Evolutionary conservation across 306 rosid genomes (phyloP), one percentile per base, ranked within the genome.

Genomic region (Pterocarpus macrocarpus): DNA sequence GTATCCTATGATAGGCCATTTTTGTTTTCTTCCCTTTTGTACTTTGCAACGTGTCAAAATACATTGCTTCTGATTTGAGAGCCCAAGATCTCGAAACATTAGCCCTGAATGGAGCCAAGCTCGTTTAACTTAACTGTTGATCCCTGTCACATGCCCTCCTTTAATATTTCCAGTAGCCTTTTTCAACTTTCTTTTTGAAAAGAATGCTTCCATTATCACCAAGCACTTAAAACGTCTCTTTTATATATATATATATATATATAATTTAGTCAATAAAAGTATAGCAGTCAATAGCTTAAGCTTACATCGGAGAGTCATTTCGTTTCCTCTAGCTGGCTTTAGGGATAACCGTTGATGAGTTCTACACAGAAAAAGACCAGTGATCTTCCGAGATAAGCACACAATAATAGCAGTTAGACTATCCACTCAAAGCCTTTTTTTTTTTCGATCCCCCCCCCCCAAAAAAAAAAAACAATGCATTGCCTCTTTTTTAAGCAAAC

Each of bases 371-470:
- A 61, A 41, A 83, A 30, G 57, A 7, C 15, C 55, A 73, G 86
- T 85, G 86, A 84, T 66, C 75, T 87, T 87, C 85, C 85, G 82
- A 52, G 84, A 85, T 81, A 66, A 76, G 90, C 93, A 87, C 87
- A 78, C 76, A 83, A 71, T 57, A 76, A 57, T 68, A 57, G 79
- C 82, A 85, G 79, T 82, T 61, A 64, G 75, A 67, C 69, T 70
- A 78, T 64, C 87, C 87, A 84, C 90, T 78, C 69, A 78, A 78
- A 66, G 17, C 44, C 5, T 12, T 53, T 14, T 53, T 80, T 69
- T 73, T 38, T 67, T 34, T n/a, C n/a, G n/a, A n/a, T n/a, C 5
- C 36, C 53, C 63, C 28, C 28, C 28, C 28, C 28, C 28, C 0
- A 22, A 22, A 22, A 22, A 22, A 22, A 22, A 22, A 22, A 22